These are phyloP conservation scores for Sanguinoderma infundibulare DNA, from an alignment of 1,284 basidiomycete species.

Conservation along the genomic window DNA sequence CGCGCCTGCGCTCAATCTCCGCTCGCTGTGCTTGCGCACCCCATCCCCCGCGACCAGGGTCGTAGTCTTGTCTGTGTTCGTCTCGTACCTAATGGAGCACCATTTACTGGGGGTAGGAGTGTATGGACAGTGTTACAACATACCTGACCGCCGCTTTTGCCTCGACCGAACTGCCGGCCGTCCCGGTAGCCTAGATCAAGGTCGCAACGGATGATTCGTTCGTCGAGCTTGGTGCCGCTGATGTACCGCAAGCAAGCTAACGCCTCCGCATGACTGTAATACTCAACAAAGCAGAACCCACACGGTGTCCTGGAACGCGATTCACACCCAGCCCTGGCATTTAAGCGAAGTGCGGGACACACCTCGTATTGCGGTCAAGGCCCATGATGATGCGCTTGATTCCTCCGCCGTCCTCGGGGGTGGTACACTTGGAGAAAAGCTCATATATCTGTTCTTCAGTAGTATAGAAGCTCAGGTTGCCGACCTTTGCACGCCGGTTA, in stretches of 20 bases:
- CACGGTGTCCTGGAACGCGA: conserved; percentile 82
- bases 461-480: conserved; percentile 97
- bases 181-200: conserved; percentile 98
- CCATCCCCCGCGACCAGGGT: conserved; percentile 96
- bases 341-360: conserved; percentile 26
- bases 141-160: conserved; percentile 96
- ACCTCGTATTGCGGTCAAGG: conserved; percentile 94
- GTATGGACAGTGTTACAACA: conserved; percentile 1
- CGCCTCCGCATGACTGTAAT: conserved; percentile 95
- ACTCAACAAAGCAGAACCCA: conserved; percentile 99
- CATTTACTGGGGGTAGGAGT: background rate
- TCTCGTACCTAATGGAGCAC: conserved; percentile 67
- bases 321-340: background rate
- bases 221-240: conserved; percentile 98
- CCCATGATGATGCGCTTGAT: conserved; percentile 99
- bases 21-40: conserved; percentile 84
- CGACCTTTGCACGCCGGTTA: conserved; percentile 62
- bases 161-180: conserved; percentile 96
- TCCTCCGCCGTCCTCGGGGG: conserved; percentile 89
- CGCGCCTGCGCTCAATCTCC: conserved; percentile 80
- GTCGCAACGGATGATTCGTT: conserved; percentile 98
- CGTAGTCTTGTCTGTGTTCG: conserved; percentile 97
- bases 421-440: conserved; percentile 92
- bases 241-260: conserved; percentile 93
- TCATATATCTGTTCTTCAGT: conserved; percentile 99